These are phyloP conservation scores for Aspergillus sp. DNA, from an alignment of 2,329 filamentous ascomycete species.

Conservation along the genomic window DNA sequence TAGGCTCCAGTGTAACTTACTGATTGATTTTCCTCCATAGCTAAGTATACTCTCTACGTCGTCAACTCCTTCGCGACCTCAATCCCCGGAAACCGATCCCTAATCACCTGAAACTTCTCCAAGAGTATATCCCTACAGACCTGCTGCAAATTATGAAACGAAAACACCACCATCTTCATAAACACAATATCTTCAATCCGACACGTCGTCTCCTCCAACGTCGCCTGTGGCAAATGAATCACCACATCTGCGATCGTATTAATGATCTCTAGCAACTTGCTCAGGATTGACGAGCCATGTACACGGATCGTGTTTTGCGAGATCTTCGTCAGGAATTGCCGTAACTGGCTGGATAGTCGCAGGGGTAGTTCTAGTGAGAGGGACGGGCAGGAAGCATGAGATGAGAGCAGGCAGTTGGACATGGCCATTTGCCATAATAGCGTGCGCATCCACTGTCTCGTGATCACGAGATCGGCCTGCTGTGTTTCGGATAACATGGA, in stretches of 20 bases:
- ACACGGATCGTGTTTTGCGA: slow-evolving; percentile 51
- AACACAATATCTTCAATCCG: slow-evolving; percentile 57
- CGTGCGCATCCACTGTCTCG: slow-evolving; percentile 51
- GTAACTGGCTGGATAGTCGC: slow-evolving; percentile 45
- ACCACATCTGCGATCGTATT: slow-evolving; percentile 60
- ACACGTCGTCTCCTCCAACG: slow-evolving; percentile 47
- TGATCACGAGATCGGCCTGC: slow-evolving; percentile 52
- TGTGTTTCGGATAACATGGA: slow-evolving; percentile 43
- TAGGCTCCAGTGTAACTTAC: too few species aligned
- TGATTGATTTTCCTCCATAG: too few species aligned
- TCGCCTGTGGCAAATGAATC: slow-evolving; percentile 51
- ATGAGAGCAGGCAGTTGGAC: slow-evolving; percentile 47
- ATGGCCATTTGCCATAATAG: slow-evolving; percentile 52
- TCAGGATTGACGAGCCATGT: slow-evolving; percentile 57
- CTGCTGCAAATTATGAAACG: slow-evolving; percentile 49
- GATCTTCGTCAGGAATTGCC: slow-evolving; percentile 43
- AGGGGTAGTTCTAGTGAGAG: slow-evolving; percentile 48
- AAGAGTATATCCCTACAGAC: slow-evolving; percentile 47
- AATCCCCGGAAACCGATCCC: slow-evolving; percentile 20
- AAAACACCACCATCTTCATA: slow-evolving; percentile 52
- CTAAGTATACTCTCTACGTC: background rate
- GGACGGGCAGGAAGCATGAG: slow-evolving; percentile 23
- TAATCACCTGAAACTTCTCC: slow-evolving; percentile 41
- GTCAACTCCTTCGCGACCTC: slow-evolving; percentile 20
- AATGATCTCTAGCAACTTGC: slow-evolving; percentile 61